Evolutionary conservation across 495 filamentous ascomycete genomes (phyloP), one percentile per base, ranked within the genome.

Genomic region (Ascodesmis nigricans): DNA sequence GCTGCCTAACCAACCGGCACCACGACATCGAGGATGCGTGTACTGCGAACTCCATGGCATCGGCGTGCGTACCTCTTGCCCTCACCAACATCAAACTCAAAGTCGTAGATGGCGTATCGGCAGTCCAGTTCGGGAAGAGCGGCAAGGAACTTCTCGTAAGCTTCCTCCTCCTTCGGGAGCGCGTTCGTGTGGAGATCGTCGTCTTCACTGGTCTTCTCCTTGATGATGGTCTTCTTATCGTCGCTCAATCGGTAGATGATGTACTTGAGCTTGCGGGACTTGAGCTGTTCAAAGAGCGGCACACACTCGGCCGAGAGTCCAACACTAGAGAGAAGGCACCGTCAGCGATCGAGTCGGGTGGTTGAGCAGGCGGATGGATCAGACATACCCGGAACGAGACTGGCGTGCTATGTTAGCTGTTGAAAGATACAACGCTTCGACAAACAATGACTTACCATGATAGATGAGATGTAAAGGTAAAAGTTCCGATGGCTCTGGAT

Each of bases 241-340:
- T 91, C 80, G 44, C 75, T 67, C 52, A 97, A 73, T 67, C 91
- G 91, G 76, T 72, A 95, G 71, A 97, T 77, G 62, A 97, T 75
- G 63, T 70, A 97, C 63, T 90, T 92, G 64, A 70, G 61, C 58
- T 73, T 72, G 56, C 82, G 80, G 61, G 63, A 69, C 67, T 91
- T 91, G 41, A 97, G 73, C 35, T 91, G 71, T 55, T 91, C 83
- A 71, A 78, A 95, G 41, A 62, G 60, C 33, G 56, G 55, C 58
- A 91, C 63, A 70, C 83, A 91, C 22, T 92, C 78, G 47, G 70
- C 65, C 39, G 61, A 53, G 42, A 95, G 67, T 36, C 67, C 61
- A 46, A 87, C 81, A 63, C 84, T 92, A 52, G 31, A 41, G 8
- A 31, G 27, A 11, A 29, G 8, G 18, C 11, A n/a, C 21, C 10